phyloP scores from a whole-genome alignment of 2,329 filamentous ascomycete genomes.

The Monilinia fructigena region DNA sequence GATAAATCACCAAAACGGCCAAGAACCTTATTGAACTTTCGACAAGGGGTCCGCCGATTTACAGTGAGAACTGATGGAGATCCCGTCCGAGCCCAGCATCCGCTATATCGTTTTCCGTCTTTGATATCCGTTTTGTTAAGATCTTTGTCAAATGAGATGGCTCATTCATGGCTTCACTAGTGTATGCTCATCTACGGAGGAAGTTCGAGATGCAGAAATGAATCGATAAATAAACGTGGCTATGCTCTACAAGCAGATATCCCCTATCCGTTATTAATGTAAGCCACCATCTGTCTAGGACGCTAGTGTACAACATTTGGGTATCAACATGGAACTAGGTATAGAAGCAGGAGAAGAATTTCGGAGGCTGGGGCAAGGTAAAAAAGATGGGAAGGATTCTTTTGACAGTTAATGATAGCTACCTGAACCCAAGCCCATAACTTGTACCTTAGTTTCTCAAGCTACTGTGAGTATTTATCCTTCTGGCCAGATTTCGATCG shows the following conservation, averaged over 20 bases:
- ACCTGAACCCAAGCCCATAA: neutral
- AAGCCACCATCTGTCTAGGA: slow-evolving; percentile 5
- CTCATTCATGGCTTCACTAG: neutral
- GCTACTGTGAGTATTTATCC: neutral
- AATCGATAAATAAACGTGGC: slow-evolving; percentile 10
- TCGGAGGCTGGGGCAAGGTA: neutral
- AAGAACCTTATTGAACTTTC: neutral
- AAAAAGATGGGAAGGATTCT: neutral
- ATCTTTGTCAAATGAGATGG: slow-evolving; percentile 2
- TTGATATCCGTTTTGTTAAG: neutral
- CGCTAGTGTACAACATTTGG: neutral
- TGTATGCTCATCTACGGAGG: neutral
- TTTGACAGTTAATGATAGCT: neutral
- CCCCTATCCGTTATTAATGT: neutral
- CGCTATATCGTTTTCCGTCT: neutral
- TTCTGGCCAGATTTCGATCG: no score
- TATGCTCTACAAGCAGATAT: neutral
- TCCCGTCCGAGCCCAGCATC: slow-evolving; percentile 17
- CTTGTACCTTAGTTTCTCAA: neutral
- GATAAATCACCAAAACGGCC: neutral
- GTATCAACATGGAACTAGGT: neutral
- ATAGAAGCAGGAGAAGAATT: slow-evolving; percentile 9
- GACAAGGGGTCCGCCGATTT: neutral
- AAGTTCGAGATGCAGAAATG: slow-evolving; percentile 7
- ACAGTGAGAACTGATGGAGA: slow-evolving; percentile 4